Base-by-base conservation (phyloP, 2,329 filamentous ascomycete species). In the Colletotrichum falcatum region DNA sequence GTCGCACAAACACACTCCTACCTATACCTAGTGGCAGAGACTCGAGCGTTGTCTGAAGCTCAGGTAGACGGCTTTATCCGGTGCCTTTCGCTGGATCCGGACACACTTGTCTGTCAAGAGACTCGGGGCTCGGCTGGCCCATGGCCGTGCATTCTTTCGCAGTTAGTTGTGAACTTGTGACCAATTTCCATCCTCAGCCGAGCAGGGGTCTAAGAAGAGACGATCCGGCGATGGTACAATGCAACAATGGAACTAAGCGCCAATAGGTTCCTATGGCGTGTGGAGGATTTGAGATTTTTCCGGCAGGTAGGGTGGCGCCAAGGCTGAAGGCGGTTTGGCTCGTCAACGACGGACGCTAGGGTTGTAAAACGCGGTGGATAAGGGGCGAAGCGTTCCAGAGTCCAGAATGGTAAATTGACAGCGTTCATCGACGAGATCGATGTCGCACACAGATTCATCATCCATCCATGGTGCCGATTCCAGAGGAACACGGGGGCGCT, bases 201-300 rank as follows among this genome's bases (percentile, higher is more conserved):
- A 63, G 46, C 58, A 62, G 35, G 67, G 64, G 44, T 70, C 56
- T 23, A 30, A 65, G 30, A n/a, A 37, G 42, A 53, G 42, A 61
- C 42, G 53, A 46, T 70, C 44, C 62, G 58, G 58, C 44, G 39
- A 67, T 59, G 48, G 56, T 28, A 56, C 20, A 63, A 61, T 55
- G 44, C 35, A 61, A n/a, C 55, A 66, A 55, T 53, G 58, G 51
- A 35, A 44, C 53, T 35, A 7, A 58, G 23, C 30, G 64, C 35
- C 26, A 54, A 51, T 51, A 23, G 44, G 20, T 46, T n/a, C 44
- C 18, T n/a, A 46, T 18, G 26, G 16, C 23, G 9, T 51, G 26
- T 51, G 14, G 48, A n/a, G 58, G 64, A 67, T 62, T 61, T 70
- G 63, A 70, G 44, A 66, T 66, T 70, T 42, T 44, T 59, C 67